phyloP scores from a whole-genome alignment of 441 rosid genomes.

The Syzygium malaccense region DNA sequence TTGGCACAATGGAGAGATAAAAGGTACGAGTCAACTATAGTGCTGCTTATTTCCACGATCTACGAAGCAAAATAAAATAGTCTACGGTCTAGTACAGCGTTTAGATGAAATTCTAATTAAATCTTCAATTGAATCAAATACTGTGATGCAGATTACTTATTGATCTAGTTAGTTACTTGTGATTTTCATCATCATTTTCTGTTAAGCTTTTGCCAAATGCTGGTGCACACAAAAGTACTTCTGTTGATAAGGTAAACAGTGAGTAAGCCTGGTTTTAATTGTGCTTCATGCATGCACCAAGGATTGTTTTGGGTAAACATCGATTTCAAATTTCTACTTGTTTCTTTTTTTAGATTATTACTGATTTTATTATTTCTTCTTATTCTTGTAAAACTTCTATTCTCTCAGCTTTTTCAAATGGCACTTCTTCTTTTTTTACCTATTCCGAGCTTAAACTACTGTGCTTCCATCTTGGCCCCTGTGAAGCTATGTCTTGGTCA shows the following conservation, averaged over 20 bases:
- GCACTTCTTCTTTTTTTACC: background rate
- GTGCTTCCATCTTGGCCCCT: background rate
- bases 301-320: background rate
- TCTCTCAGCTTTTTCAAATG: background rate
- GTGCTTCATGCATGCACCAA: background rate
- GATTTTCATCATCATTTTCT: background rate
- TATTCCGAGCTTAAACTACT: background rate
- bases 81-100: background rate
- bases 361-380: background rate
- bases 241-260: background rate
- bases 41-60: background rate
- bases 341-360: background rate
- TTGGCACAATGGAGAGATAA: conserved; percentile 1
- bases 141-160: background rate
- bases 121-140: background rate
- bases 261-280: background rate
- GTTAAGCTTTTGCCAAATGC: background rate
- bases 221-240: background rate
- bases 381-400: background rate
- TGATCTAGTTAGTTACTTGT: background rate
- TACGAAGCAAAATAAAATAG: background rate
- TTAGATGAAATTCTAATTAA: background rate
- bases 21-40: conserved; percentile 8
- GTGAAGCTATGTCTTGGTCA: background rate
- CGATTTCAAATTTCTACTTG: background rate